Evolutionary conservation across 1,284 basidiomycete genomes (phyloP).

Genomic region (Sparassis latifolia): DNA sequence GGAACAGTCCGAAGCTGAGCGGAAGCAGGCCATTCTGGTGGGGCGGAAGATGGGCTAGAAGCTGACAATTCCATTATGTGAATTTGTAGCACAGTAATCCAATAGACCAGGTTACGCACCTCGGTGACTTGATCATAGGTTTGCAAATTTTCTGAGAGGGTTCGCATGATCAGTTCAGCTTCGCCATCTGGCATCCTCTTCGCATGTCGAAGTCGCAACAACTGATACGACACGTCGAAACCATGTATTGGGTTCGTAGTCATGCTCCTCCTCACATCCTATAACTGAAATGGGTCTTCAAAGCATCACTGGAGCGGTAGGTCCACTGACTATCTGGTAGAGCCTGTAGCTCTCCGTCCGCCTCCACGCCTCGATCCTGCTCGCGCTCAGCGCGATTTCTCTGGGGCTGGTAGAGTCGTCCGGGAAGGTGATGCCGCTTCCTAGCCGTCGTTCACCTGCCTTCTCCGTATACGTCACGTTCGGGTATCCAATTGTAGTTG

Average conservation of each 20-base stretch:
- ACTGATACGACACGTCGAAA: slow-evolving; percentile 71
- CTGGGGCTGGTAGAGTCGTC: slow-evolving; percentile 54
- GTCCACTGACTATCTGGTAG: slow-evolving; percentile 45
- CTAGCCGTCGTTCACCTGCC: slow-evolving; percentile 38
- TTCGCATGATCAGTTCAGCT: slow-evolving; percentile 69
- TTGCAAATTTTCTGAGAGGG: slow-evolving; percentile 62
- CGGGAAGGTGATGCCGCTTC: slow-evolving; percentile 62
- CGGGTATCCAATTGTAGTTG: slow-evolving; percentile 61
- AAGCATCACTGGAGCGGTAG: not conserved
- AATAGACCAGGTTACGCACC: slow-evolving; percentile 39
- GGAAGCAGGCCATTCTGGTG: slow-evolving; percentile 82
- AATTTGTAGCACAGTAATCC: not conserved
- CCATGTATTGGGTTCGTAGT: slow-evolving; percentile 45
- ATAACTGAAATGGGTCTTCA: slow-evolving; percentile 1
- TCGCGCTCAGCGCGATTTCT: slow-evolving; percentile 64
- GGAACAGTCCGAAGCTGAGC: slow-evolving; percentile 86
- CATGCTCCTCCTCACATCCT: slow-evolving; percentile 52
- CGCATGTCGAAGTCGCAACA: slow-evolving; percentile 58
- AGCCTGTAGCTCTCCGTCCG: slow-evolving; percentile 61
- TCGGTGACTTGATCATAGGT: slow-evolving; percentile 87
- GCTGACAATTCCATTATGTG: slow-evolving; percentile 34
- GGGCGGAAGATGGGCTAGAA: slow-evolving; percentile 72
- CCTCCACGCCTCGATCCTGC: slow-evolving; percentile 78
- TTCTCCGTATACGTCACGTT: slow-evolving; percentile 37
- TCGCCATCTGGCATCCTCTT: slow-evolving; percentile 60